These are phyloP conservation scores for Chaetomium globosum DNA, from an alignment of 2,329 filamentous ascomycete genomes.

Conservation along the genomic window DNA sequence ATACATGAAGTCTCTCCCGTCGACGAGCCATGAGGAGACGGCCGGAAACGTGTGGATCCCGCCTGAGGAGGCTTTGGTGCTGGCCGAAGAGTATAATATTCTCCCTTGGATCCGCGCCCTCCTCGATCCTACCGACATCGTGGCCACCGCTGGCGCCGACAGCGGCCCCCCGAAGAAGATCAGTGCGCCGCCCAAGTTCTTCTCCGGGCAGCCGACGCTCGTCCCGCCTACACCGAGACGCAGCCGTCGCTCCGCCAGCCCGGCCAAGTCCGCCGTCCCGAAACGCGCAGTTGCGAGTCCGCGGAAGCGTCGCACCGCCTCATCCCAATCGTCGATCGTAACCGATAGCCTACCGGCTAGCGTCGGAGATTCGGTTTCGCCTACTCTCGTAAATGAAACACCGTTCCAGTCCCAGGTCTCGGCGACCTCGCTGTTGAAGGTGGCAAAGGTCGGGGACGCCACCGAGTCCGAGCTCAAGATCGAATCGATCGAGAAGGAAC, in stretches of 20 bases:
- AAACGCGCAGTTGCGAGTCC: conserved; percentile 56
- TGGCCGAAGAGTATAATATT: conserved; percentile 88
- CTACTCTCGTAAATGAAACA: conserved; percentile 38
- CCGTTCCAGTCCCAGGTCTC: conserved; percentile 32
- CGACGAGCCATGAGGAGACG: conserved; percentile 86
- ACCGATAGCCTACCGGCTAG: conserved; percentile 40
- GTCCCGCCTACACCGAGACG: conserved; percentile 55
- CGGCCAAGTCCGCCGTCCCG: conserved; percentile 49
- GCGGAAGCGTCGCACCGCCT: conserved; percentile 54
- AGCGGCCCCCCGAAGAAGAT: conserved; percentile 73
- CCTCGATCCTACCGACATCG: conserved; percentile 82
- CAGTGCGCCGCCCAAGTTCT: conserved; percentile 76
- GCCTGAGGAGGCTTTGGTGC: conserved; percentile 74
- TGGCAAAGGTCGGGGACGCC: conserved; percentile 41
- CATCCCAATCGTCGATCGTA: conserved; percentile 46
- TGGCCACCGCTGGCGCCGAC: conserved; percentile 53
- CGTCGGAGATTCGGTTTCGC: conserved; percentile 36
- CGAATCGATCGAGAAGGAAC: conserved; percentile 56
- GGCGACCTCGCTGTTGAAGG: conserved; percentile 28
- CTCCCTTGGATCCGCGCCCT: conserved; percentile 87
- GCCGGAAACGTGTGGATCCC: conserved; percentile 97
- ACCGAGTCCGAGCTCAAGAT: conserved; percentile 43
- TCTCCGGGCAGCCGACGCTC: conserved; percentile 48
- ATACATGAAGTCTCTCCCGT: conserved; percentile 79
- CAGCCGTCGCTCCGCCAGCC: conserved; percentile 60